Evolutionary conservation across 129 eudicot species (phyloP).

Genomic region (Gnaphalium uliginosum): DNA sequence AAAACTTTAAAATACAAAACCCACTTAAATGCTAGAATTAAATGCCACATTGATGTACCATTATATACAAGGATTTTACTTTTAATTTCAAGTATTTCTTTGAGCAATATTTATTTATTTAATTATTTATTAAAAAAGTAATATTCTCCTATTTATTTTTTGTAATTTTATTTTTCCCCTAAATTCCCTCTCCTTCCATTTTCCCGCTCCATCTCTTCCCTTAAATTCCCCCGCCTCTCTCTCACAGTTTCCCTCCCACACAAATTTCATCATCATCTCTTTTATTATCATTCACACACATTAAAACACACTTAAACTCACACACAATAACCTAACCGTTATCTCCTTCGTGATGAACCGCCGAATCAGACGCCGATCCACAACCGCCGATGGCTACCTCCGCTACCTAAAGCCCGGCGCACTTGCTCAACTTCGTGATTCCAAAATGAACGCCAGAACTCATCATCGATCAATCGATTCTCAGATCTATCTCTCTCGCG

Average conservation of each 20-base stretch:
- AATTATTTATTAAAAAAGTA: no score
- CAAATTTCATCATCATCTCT: not conserved
- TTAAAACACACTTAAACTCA: not conserved
- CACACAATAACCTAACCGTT: not conserved
- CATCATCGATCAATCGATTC: constrained; percentile 25
- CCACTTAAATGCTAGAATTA: not conserved
- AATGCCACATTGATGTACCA: no score
- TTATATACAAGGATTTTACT: no score
- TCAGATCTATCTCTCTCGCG: constrained; percentile 42
- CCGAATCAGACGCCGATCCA: constrained; percentile 22
- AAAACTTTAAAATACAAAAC: no score
- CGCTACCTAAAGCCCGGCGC: constrained; percentile 67
- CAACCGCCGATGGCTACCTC: constrained; percentile 36
- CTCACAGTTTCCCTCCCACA: constrained; percentile 7
- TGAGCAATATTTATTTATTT: no score
- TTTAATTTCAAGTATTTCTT: no score
- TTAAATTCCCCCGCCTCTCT: constrained; percentile 31
- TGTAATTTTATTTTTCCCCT: not conserved
- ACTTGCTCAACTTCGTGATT: constrained; percentile 60
- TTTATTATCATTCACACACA: not conserved
- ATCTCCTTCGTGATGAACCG: constrained; percentile 42
- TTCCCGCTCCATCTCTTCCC: constrained; percentile 47
- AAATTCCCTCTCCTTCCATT: constrained; percentile 41
- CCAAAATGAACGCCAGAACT: constrained; percentile 49
- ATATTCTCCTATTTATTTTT: no score